Evolutionary conservation across 2,329 filamentous ascomycete genomes (phyloP), one percentile per base, ranked within the genome.

Genomic region (Colletotrichum sp.): DNA sequence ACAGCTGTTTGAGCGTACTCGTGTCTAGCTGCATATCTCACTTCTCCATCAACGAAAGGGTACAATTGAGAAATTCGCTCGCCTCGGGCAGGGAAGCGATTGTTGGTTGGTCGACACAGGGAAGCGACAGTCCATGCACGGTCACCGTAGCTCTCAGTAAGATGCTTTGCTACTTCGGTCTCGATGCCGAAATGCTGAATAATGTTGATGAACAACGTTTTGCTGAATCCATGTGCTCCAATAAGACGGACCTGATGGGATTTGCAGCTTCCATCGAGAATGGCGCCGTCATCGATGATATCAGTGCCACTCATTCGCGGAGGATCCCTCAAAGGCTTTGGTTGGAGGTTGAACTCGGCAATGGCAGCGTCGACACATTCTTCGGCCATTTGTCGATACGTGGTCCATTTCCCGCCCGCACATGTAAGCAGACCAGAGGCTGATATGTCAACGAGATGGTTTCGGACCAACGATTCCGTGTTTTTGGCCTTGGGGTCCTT

Each of bases 111-210:
- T 18, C 90, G 89, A 80, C 94, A 96, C 64, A 98, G 89, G 2
- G 95, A 92, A 10, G 95, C 96, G 26, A 98, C 95, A 18, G 94
- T 94, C 96, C 96, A 98, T 24, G 96, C 95, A 74, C 96, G 92
- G 85, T 98, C 96, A 79, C 96, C 96, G 83, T 98, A 99, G 72
- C 95, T 95, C 82, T 94, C 92, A 16, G 94, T 94, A 39, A 98
- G 90, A 85, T 98, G 96, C 86, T 95, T 95, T 60, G 96, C 96
- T 24, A 98, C 95, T 80, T 98, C 95, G 21, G 95, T 98, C 85
- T 98, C 96, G 72, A 98, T 87, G 78, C 95, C 95, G 82, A 95
- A 98, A 86, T 98, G 95, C 85, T 98, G 96, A 82, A 98, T 97
- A 44, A 98, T 88, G 85, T 96, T 96, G 89, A 98, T 98, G 87